A percentile compares a stretch with the other conserved stretches of the same genome.
phyloP scores from a whole-genome alignment of 352 stramenopile genomes.

The Pythium coloratum region DNA sequence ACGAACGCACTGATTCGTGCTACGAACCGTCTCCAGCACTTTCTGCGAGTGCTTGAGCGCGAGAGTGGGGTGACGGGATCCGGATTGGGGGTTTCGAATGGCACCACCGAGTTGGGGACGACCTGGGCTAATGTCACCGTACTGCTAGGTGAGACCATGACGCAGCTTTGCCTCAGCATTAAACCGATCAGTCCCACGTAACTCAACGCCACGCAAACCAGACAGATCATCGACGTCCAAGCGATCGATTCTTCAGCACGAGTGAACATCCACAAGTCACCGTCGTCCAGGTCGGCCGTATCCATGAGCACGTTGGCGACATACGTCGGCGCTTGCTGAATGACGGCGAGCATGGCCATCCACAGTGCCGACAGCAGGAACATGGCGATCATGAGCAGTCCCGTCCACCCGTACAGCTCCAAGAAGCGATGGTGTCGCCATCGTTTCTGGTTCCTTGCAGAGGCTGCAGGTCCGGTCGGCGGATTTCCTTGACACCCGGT shows the following conservation, averaged over 20 bases:
- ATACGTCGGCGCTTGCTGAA: conserved; percentile 16
- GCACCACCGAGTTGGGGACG: not conserved
- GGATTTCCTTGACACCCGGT: no score
- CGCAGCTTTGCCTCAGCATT: not conserved
- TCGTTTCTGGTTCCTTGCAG: no score
- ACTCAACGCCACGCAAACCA: conserved; percentile 7
- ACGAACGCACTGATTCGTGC: no score
- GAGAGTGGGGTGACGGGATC: not conserved
- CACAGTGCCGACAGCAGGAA: conserved; percentile 18
- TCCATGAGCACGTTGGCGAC: conserved; percentile 22
- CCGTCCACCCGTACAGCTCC: conserved; percentile 8
- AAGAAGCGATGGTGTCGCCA: not conserved
- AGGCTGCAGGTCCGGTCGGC: no score
- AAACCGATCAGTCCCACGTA: conserved; percentile 1
- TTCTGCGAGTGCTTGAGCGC: not conserved
- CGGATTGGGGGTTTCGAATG: not conserved
- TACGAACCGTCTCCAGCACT: no score
- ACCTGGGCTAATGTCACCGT: not conserved
- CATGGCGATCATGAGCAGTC: conserved; percentile 20
- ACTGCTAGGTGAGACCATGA: not conserved
- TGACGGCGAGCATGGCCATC: conserved; percentile 11
- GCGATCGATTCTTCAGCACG: not conserved
- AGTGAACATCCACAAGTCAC: conserved; percentile 25
- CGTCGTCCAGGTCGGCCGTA: conserved; percentile 14
- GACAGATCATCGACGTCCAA: not conserved